A percentile compares a stretch with the other conserved stretches of the same genome.
Evolutionary conservation across 805 yeast species (phyloP).

Genomic region (Yarrowia hollandica): DNA sequence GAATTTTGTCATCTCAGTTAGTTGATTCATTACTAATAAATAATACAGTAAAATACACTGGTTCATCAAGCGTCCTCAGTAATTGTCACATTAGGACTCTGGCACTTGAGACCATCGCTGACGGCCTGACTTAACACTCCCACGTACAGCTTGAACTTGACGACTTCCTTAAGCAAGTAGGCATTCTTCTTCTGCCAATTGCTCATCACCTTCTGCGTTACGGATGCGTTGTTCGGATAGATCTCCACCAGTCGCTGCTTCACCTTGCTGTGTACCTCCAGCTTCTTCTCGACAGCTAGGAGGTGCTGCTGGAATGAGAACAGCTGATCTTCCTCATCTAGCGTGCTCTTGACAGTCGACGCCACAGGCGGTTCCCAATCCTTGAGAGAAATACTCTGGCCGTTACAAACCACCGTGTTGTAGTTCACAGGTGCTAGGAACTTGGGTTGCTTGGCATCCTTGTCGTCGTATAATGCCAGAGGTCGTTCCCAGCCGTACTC

Average conservation of each 20-base stretch:
- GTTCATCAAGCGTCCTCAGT: background rate
- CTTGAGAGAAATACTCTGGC: constrained; percentile 35
- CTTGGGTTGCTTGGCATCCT: background rate
- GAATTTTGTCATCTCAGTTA: too few species aligned
- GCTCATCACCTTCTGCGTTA: constrained; percentile 5
- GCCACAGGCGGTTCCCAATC: constrained; percentile 41
- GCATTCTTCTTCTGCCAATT: constrained; percentile 41
- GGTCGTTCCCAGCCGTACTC: constrained; percentile 73
- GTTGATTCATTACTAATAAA: constrained; percentile 15
- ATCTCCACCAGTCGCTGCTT: constrained; percentile 41
- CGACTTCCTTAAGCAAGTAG: constrained; percentile 36
- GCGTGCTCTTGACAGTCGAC: constrained; percentile 35
- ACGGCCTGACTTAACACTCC: constrained; percentile 34
- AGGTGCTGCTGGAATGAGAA: constrained; percentile 45
- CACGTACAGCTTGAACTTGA: constrained; percentile 38
- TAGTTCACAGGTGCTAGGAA: background rate
- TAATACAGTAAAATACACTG: background rate
- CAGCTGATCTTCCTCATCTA: constrained; percentile 45
- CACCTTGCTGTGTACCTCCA: constrained; percentile 48
- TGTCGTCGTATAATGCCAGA: background rate
- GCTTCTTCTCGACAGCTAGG: constrained; percentile 42
- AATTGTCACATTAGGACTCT: constrained; percentile 9
- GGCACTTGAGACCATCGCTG: constrained; percentile 30
- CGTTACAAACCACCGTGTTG: constrained; percentile 32
- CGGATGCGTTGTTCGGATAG: background rate